Percentiles rank a stretch among this genome's conserved stretches.
Conservation (phyloP, 2,329 filamentous ascomycete species). For the Fusarium sororula region DNA sequence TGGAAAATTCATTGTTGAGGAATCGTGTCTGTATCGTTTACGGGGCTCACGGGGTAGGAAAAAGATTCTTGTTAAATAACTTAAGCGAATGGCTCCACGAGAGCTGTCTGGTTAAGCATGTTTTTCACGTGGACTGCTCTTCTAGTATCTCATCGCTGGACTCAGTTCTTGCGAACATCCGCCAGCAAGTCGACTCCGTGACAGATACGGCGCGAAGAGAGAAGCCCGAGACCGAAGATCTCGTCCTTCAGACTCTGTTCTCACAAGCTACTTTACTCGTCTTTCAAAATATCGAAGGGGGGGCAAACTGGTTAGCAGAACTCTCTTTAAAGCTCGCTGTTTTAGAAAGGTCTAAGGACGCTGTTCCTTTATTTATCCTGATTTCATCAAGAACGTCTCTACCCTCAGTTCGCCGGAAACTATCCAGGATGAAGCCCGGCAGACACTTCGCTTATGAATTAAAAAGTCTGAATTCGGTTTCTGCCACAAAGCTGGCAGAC, state of each 20-base stretch:
- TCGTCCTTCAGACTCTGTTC: rapidly evolving
- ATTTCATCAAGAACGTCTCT: not conserved
- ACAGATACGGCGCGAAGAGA: rapidly evolving
- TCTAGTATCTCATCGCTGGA: not conserved
- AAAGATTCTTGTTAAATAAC: rapidly evolving
- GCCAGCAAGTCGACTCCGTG: rapidly evolving
- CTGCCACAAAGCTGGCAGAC: not conserved
- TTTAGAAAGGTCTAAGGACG: not conserved
- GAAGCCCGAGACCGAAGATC: not conserved
- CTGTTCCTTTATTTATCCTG: not conserved
- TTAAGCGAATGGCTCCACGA: not conserved
- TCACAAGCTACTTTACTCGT: not conserved
- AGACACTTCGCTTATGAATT: not conserved
- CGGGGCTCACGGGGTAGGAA: not conserved
- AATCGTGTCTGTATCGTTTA: not conserved
- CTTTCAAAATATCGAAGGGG: rapidly evolving
- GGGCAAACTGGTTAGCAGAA: not conserved
- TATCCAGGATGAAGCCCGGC: not conserved
- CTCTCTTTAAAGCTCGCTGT: not conserved
- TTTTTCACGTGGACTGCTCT: not conserved
- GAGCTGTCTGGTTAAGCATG: not conserved
- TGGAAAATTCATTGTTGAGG: not conserved
- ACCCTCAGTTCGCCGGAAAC: not conserved
- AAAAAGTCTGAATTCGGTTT: not conserved
- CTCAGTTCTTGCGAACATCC: not conserved